Percentiles rank a stretch among this genome's conserved stretches.
Evolutionary conservation across 139 green algal species (phyloP).

Genomic region (Chlamydomonas sp.): DNA sequence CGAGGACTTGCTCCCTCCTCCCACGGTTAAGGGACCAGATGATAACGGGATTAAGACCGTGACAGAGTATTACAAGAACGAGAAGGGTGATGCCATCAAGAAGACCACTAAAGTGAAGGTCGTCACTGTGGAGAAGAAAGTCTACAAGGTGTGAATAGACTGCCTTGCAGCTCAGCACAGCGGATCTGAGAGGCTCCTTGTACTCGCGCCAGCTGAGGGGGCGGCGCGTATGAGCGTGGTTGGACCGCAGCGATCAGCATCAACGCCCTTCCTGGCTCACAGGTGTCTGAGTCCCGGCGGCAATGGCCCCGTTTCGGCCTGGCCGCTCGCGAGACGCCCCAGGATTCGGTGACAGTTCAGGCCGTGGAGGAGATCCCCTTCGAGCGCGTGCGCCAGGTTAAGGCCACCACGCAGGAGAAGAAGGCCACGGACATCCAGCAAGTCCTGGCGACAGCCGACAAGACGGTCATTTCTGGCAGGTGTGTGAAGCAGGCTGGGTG

Average conservation of each 20-base stretch:
- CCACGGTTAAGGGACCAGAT: slow-evolving; percentile 81
- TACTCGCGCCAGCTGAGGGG: too few species aligned
- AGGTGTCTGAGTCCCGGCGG: slow-evolving; percentile 75
- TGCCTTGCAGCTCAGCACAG: too few species aligned
- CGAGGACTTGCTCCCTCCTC: slow-evolving; percentile 77
- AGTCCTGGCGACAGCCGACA: slow-evolving; percentile 65
- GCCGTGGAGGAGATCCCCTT: slow-evolving; percentile 94
- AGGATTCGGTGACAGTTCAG: slow-evolving; percentile 84
- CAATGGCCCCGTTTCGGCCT: slow-evolving; percentile 92
- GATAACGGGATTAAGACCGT: slow-evolving; percentile 91
- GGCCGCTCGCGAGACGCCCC: slow-evolving; percentile 87
- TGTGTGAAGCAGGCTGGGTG: background rate
- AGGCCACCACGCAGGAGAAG: slow-evolving; percentile 91
- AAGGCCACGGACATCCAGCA: slow-evolving; percentile 81
- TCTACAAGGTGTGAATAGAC: slow-evolving; percentile 78
- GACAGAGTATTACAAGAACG: slow-evolving; percentile 92
- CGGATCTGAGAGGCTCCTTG: too few species aligned
- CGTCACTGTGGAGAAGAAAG: slow-evolving; percentile 92
- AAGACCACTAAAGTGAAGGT: slow-evolving; percentile 88
- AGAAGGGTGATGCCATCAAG: slow-evolving; percentile 94
- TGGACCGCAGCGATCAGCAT: too few species aligned
- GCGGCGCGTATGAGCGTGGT: too few species aligned
- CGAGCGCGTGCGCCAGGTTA: slow-evolving; percentile 80
- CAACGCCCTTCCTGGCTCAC: background rate
- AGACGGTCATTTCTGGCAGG: slow-evolving; percentile 56